Percentiles rank a stretch among this genome's conserved stretches.
Conservation (phyloP, 2,329 filamentous ascomycete species). For the Macrophomina tecta region DNA sequence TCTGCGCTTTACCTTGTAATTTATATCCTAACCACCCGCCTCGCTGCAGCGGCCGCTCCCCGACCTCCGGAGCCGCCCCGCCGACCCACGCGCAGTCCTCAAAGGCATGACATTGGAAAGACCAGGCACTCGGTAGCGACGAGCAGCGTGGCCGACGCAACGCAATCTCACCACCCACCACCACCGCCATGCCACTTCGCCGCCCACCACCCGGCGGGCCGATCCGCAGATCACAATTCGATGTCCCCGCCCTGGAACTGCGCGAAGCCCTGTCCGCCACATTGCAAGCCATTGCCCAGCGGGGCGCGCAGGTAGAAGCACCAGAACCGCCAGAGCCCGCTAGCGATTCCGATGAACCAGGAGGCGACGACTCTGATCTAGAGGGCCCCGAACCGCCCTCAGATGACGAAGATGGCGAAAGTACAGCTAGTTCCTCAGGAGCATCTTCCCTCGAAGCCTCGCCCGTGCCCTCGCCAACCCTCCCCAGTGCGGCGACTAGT, state of each 20-base stretch:
- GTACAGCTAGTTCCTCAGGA: constrained; percentile 2
- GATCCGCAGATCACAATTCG: constrained; percentile 28
- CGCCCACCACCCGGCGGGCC: constrained; percentile 13
- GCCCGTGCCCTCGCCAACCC: constrained; percentile 9
- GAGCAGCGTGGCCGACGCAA: background rate
- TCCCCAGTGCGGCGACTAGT: background rate
- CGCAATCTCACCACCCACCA: background rate
- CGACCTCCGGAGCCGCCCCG: background rate
- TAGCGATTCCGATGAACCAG: background rate
- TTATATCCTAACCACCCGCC: background rate
- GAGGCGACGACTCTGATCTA: background rate
- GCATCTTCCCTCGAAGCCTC: constrained; percentile 11
- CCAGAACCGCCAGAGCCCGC: background rate
- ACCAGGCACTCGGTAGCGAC: constrained; percentile 4
- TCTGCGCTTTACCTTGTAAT: constrained; percentile 17
- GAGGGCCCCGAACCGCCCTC: background rate
- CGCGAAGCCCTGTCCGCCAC: constrained; percentile 17
- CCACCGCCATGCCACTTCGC: background rate
- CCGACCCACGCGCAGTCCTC: background rate
- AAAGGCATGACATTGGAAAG: constrained; percentile 9
- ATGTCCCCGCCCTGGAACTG: constrained; percentile 7
- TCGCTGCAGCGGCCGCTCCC: background rate
- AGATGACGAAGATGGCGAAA: constrained; percentile 21
- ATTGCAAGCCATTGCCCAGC: constrained; percentile 14
- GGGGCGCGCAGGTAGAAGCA: background rate